Base-by-base conservation (phyloP, 495 filamentous ascomycete species). In the Penicillium odoratum region DNA sequence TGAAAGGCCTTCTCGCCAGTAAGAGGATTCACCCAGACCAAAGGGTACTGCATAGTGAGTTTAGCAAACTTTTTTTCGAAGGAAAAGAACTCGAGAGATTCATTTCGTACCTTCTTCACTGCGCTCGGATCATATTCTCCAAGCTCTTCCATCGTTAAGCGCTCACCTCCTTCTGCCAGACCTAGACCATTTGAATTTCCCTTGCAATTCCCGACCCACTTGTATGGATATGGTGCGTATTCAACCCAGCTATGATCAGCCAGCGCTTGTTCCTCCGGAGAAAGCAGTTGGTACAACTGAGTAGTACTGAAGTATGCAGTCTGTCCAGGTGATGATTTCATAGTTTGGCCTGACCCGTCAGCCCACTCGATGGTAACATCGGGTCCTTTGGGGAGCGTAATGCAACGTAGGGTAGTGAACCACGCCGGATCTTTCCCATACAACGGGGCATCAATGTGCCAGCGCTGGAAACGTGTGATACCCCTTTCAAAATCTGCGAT, bases 381-480 rank as follows among this genome's bases (percentile, higher is more conserved):
- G 7, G 68, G 68, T 16, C 55, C 60, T 25, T 46, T 53, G 25
- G 69, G 71, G 33, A 66, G 64, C 57, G 67, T 76, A 8, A 76
- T 42, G 43, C 65, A 71, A n/a, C 75, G 72, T 25, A 78, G 62
- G 10, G 74, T 74, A 0, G 75, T 76, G 54, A 76, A 75, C 61
- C 70, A 71, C 4, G 74, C 71, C 6, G 75, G 75, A 33, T 78
- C 69, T n/a, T 68, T 58, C 25, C 51, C 75, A 57, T 78, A 76
- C 7, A 76, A 61, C n/a, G 74, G 72, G 15, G 71, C 74, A 61
- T 76, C 75, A 28, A 78, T 75, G 51, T 78, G 75, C 74, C 74
- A 76, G 7, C 74, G 59, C 40, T 75, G 72, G 34, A 78, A 78
- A 28, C 74, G 69, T 5, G 68, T 72, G 30, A 74, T 62, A 28